Conservation (phyloP, 2,329 filamentous ascomycete species). For the Apiospora koreana region DNA sequence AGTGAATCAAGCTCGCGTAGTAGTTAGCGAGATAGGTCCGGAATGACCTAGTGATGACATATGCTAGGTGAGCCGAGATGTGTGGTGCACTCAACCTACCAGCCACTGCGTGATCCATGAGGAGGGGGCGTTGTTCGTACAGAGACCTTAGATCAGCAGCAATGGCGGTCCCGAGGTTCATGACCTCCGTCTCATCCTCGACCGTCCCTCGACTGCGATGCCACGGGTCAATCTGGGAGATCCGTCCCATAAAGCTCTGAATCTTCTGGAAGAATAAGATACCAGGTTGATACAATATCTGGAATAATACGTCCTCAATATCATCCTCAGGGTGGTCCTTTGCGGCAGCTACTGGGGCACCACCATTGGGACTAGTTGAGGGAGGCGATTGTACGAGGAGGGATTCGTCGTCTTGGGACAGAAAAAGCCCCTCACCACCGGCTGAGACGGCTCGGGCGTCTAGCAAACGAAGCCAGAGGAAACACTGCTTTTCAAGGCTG, state of each 20-base stretch:
- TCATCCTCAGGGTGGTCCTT: constrained; percentile 33
- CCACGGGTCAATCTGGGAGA: constrained; percentile 58
- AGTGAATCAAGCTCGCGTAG: constrained; percentile 55
- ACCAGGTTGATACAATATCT: constrained; percentile 55
- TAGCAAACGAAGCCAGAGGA: constrained; percentile 57
- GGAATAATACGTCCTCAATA: constrained; percentile 53
- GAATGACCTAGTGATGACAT: constrained; percentile 53
- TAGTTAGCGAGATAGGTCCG: constrained; percentile 58
- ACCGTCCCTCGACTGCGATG: constrained; percentile 57
- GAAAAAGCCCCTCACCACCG: constrained; percentile 55
- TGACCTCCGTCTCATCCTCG: constrained; percentile 59
- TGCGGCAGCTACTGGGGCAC: constrained; percentile 20
- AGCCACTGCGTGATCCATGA: constrained; percentile 58
- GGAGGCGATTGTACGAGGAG: constrained; percentile 47
- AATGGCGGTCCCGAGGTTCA: constrained; percentile 54
- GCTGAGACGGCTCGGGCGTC: constrained; percentile 57
- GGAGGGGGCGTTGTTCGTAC: constrained; percentile 50
- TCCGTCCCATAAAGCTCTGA: constrained; percentile 57
- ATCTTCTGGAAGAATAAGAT: constrained; percentile 60
- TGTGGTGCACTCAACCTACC: constrained; percentile 50
- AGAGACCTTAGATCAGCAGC: constrained; percentile 50
- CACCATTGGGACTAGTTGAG: constrained; percentile 35
- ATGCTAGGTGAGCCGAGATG: constrained; percentile 49
- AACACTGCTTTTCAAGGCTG: constrained; percentile 45
- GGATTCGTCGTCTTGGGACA: constrained; percentile 48